Base-by-base conservation (phyloP, 768 basidiomycete genomes). In the Pisolithus microcarpus region DNA sequence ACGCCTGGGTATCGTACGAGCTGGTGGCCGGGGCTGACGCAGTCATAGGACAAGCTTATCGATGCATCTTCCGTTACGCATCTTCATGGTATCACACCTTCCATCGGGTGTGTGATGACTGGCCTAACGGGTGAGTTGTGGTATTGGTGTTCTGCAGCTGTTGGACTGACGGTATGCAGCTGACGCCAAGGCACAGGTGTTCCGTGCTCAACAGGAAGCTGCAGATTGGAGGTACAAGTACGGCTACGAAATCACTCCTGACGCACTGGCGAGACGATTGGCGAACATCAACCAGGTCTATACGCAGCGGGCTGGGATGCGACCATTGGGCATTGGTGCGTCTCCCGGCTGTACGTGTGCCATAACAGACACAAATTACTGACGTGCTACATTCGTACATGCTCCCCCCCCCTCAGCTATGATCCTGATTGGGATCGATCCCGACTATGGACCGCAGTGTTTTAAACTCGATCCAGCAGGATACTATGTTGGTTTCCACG, bases 211-310 rank as follows among this genome's bases (percentile, higher is more conserved):
- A 49, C 67, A 74, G 45, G 95, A 99, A 69, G 95, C 95, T 16
- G 90, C 88, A 13, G 81, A 90, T 7, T 98, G 92, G 75, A 78
- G 93, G 58, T 90, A 95, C 75, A 97, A 97, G 69, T 95, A 86
- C 62, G 96, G 96, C 24, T 94, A 98, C 64, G 96, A 99, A 72
- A 96, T 99, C 61, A 95, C 94, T 3, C 92, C 95, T 4, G 94
- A 96, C 65, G 86, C 89, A n/a, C 78, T 99, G 40, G 90, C 96
- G 19, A 84, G 93, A 56, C 80, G 95, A 43, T 73, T 99, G 63
- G 96, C 95, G 30, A 96, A 97, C 68, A 92, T 98, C 68, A 98
- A 97, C 65, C 96, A 99, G 70, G 95, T 97, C 2, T 97, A 97
- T 70, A 99, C 96, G 2, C 96, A 99, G 70, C 79, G 90, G 52